Conservation (phyloP, 306 rosid species). For the Acmispon strigosus region DNA sequence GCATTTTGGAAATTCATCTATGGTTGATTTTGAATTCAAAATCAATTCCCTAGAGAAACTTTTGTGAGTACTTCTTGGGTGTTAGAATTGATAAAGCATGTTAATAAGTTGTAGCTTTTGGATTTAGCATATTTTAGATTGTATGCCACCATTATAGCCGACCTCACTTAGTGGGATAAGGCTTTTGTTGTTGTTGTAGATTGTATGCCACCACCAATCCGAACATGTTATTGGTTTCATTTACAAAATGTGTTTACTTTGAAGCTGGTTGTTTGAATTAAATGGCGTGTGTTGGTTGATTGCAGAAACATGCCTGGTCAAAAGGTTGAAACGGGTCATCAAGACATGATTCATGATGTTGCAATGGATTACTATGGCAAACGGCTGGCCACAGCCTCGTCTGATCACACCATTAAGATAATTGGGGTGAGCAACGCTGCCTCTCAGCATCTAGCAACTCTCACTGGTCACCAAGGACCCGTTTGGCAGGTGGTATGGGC, state of each 20-base stretch:
- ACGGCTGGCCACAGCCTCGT: conserved; percentile 67
- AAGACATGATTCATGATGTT: conserved; percentile 57
- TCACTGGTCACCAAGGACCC: conserved; percentile 65
- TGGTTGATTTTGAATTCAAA: too few species aligned
- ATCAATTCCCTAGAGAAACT: too few species aligned
- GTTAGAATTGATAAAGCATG: too few species aligned
- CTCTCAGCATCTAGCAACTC: conserved; percentile 63
- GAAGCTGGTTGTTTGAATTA: neutral
- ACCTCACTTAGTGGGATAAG: too few species aligned
- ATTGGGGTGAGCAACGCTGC: conserved; percentile 51
- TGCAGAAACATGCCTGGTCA: conserved; percentile 50
- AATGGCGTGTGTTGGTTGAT: conserved; percentile 1
- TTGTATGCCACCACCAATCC: too few species aligned
- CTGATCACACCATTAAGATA: conserved; percentile 63
- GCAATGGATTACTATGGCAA: conserved; percentile 75
- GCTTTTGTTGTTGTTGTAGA: too few species aligned
- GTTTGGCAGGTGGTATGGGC: conserved; percentile 83
- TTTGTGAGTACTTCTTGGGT: too few species aligned
- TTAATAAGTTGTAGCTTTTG: too few species aligned
- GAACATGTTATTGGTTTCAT: neutral
- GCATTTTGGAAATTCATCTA: too few species aligned
- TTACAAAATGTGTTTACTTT: neutral
- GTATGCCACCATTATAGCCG: too few species aligned
- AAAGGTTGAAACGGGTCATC: conserved; percentile 73
- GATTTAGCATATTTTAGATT: too few species aligned